phyloP scores from a whole-genome alignment of 2,329 filamentous ascomycete genomes.

The Aspergillus glaucus region DNA sequence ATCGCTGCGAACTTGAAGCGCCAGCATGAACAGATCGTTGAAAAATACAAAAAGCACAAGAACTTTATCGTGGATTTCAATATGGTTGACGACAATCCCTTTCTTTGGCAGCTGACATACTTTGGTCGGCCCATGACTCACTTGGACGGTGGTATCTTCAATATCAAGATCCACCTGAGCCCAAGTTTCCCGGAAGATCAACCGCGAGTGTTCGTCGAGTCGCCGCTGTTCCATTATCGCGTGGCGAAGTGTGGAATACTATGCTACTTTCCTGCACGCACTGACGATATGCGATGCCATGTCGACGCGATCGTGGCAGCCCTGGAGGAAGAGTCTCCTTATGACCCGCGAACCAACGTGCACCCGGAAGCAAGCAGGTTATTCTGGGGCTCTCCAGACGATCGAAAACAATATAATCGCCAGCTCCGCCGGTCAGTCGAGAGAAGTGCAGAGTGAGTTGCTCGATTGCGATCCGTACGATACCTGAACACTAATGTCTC shows the following conservation, averaged over 20 bases:
- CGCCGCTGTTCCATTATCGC: constrained; percentile 78
- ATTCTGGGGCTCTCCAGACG: constrained; percentile 74
- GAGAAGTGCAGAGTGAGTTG: constrained; percentile 28
- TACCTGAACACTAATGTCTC: background rate
- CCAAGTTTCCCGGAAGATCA: constrained; percentile 82
- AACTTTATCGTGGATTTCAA: constrained; percentile 67
- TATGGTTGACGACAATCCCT: constrained; percentile 75
- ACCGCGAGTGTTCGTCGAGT: constrained; percentile 74
- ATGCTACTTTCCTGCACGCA: constrained; percentile 68
- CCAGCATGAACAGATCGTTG: constrained; percentile 75
- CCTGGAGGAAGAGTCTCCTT: constrained; percentile 86
- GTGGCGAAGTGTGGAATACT: constrained; percentile 73
- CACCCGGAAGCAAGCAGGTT: constrained; percentile 79
- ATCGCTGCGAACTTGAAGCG: constrained; percentile 76
- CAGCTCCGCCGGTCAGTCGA: constrained; percentile 70
- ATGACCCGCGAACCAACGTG: constrained; percentile 83
- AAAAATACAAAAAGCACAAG: constrained; percentile 65
- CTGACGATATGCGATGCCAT: constrained; percentile 74
- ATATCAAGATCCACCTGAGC: constrained; percentile 71
- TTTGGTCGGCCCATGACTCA: constrained; percentile 91
- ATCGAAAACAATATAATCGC: constrained; percentile 79
- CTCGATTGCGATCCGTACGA: background rate
- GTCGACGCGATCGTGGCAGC: constrained; percentile 74
- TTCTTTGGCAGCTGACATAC: constrained; percentile 81
- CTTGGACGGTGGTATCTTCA: constrained; percentile 84